These are phyloP conservation scores for Xylaria sp. DNA, from an alignment of 2,329 filamentous ascomycete genomes.

Conservation along the genomic window DNA sequence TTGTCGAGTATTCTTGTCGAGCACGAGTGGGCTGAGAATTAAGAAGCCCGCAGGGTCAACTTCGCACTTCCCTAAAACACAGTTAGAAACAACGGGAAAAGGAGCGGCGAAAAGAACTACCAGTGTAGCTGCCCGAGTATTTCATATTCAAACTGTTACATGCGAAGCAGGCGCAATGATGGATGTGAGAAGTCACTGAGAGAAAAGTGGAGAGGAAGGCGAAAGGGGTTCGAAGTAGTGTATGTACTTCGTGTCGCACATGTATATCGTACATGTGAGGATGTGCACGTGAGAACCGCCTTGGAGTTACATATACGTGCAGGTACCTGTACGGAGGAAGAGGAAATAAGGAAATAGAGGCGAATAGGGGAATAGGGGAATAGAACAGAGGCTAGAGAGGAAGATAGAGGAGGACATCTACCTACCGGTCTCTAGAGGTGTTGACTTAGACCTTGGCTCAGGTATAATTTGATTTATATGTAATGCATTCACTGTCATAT, in stretches of 20 bases:
- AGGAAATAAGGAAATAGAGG: neutral
- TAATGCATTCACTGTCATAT: neutral
- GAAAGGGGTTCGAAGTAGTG: neutral
- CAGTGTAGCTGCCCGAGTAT: neutral
- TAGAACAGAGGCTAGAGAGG: neutral
- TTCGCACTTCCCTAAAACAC: neutral
- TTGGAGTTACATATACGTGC: neutral
- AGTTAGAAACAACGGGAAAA: neutral
- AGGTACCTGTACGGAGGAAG: neutral
- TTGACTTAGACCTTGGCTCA: too few species aligned
- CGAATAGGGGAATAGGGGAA: neutral
- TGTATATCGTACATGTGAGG: neutral
- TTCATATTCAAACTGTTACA: neutral
- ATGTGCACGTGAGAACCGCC: too few species aligned
- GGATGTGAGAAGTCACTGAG: neutral
- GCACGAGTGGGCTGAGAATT: neutral
- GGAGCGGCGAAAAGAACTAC: neutral
- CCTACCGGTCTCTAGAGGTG: neutral
- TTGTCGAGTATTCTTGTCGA: neutral
- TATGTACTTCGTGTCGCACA: conserved; percentile 2
- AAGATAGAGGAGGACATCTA: neutral
- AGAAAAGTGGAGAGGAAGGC: conserved; percentile 9
- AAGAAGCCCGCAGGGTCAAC: neutral
- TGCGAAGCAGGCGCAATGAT: neutral
- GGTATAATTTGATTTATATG: too few species aligned